Base-by-base conservation (phyloP, 208 protist genomes). In the Angomonas deanei region DNA sequence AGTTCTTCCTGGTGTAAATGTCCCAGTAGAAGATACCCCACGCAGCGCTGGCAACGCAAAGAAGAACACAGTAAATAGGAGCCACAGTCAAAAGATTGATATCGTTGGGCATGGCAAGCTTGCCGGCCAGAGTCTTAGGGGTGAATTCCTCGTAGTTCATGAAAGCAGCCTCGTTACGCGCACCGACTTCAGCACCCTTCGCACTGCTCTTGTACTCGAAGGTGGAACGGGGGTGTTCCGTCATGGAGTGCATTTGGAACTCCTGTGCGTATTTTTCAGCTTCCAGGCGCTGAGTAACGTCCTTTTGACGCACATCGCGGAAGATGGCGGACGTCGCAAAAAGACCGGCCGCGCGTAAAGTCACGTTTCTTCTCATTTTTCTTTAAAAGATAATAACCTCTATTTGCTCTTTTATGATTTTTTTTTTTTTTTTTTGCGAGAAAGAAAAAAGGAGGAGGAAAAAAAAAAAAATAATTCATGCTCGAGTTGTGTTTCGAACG, bases 1-100 rank as follows among this genome's bases (percentile, higher is more conserved):
- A 94, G 54, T 81, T 77, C 57, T 81, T 79, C 13, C 74, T 72
- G 70, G 79, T 86, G 68, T 94, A 92, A 30, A 92, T 57, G 53
- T 94, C 84, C 88, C 88, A 94, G 70, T 91, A 92, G 60, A 92
- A 88, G 32, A 94, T 71, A 6, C 84, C 88, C 88, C 88, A 94
- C 10, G 69, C 65, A 11, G 69, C 78, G 23, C 80, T 74, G 21
- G 55, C 82, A 38, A 92, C 32, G 57, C 71, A 86, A 23, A 92
- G 49, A 0, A 90, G 33, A 26, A 61, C 52, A 58, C 79, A 87
- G 72, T 91, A 92, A 27, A 92, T 27, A 1, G 88, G 88, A 2
- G 80, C 74, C 11, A 92, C 74, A 11, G 82, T 91, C 30, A 94
- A 62, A 2, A 94, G 58, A 50, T 94, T 94, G 59, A 94, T 64